Evolutionary conservation across 768 basidiomycete genomes (phyloP), one percentile per base, ranked within the genome.

Genomic region (Pleurotus ostreatus): DNA sequence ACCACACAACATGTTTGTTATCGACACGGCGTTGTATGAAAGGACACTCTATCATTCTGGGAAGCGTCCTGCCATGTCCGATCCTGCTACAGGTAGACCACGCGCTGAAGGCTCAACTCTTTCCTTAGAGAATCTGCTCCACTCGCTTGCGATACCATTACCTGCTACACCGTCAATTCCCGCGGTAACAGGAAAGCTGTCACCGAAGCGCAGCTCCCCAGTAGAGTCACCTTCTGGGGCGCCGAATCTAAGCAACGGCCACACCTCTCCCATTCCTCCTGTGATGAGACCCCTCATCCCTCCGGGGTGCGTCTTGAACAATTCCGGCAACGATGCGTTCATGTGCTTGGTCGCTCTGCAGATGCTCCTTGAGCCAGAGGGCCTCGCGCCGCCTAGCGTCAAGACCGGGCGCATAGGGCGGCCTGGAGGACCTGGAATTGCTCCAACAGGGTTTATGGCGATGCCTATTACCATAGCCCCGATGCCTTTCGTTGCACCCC

Each of bases 301-400:
- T 16, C 77, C 70, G 13, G 68, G 72, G 55, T 82, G 80, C 56
- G 65, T 68, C 12, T 65, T 86, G 57, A 82, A 88, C 66, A 91
- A 92, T 63, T 73, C 90, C n/a, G 90, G 90, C 12, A 93, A 93
- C 66, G 86, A 89, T 59, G 86, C 91, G 3, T 82, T 88, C 63
- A 74, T 88, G 74, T 71, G 74, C 49, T 78, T 93, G 25, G 81
- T 88, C 41, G 81, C 76, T 11, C 73, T 92, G 26, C 90, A 93
- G 63, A 73, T 81, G 62, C 77, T 93, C 39, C 68, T 89, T 11
- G 85, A 86, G 53, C 85, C 84, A 0, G 67, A 69, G 18, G 69
- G 70, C 11, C 78, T 79, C 18, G 60, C 60, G 20, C 63, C 66
- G 2, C 78, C 78, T 0, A 66, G 61, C 5, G 52, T 70, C 16